Evolutionary conservation across 306 rosid species (phyloP).

Genomic region (Cucumis hystrix): DNA sequence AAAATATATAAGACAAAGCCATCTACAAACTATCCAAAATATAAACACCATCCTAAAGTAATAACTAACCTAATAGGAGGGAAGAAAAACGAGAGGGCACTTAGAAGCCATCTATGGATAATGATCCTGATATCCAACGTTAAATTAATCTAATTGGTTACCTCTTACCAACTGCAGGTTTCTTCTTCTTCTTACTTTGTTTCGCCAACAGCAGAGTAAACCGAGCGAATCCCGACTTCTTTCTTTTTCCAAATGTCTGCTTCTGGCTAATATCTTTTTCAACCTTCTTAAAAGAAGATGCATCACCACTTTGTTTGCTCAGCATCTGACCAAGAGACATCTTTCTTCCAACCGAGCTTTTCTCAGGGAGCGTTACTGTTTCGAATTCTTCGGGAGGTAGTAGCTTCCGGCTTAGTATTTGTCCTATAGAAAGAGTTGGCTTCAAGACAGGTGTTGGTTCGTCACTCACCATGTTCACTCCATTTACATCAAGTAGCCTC

Average conservation of each 20-base stretch:
- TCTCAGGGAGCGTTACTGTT: constrained; percentile 15
- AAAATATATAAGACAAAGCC: background rate
- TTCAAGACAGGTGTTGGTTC: constrained; percentile 36
- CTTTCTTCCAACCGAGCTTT: constrained; percentile 42
- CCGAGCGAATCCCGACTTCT: constrained; percentile 72
- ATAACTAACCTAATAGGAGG: background rate
- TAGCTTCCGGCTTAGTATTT: constrained; percentile 75
- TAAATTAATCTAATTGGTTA: constrained; percentile 12
- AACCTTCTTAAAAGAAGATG: constrained; percentile 17
- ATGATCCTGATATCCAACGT: background rate
- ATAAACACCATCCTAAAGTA: background rate
- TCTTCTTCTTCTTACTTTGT: constrained; percentile 70
- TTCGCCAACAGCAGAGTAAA: constrained; percentile 61
- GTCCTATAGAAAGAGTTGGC: constrained; percentile 73
- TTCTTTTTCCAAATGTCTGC: constrained; percentile 54
- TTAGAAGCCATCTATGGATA: background rate
- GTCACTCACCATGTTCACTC: constrained; percentile 26
- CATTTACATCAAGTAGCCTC: constrained; percentile 36
- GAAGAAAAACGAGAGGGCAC: background rate
- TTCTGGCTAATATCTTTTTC: constrained; percentile 46
- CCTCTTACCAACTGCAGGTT: constrained; percentile 50
- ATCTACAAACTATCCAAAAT: background rate
- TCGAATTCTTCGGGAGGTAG: constrained; percentile 51
- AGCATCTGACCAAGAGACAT: constrained; percentile 90
- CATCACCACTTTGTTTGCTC: constrained; percentile 45